Percentiles rank a stretch among this genome's conserved stretches.
Conservation (phyloP, 768 basidiomycete genomes). For the Tubosaeta sp. region DNA sequence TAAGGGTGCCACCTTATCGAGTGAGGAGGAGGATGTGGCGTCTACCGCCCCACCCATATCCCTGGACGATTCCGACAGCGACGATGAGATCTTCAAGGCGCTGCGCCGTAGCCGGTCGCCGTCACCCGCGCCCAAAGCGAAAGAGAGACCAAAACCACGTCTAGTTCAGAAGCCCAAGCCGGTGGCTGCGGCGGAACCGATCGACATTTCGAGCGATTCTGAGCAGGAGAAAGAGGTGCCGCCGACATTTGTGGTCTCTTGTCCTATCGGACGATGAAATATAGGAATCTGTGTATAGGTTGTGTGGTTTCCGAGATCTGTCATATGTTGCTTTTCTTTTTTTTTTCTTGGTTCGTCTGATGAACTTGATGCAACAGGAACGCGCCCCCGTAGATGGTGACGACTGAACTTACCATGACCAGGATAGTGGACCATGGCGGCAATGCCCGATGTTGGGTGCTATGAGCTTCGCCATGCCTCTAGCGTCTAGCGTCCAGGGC, state of each 20-base stretch:
- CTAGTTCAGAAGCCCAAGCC: slow-evolving; percentile 35
- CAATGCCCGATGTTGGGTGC: background rate
- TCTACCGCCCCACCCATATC: slow-evolving; percentile 10
- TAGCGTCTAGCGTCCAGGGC: slow-evolving; percentile 3
- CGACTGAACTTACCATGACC: background rate
- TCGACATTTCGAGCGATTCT: slow-evolving; percentile 23
- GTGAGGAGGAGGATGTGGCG: slow-evolving; percentile 28
- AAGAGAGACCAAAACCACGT: slow-evolving; percentile 35
- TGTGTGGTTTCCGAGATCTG: slow-evolving; percentile 6
- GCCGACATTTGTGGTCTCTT: slow-evolving; percentile 8
- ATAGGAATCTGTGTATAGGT: slow-evolving; percentile 16
- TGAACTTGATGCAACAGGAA: slow-evolving; percentile 9
- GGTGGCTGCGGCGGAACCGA: slow-evolving; percentile 5
- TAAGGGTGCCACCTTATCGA: slow-evolving; percentile 44
- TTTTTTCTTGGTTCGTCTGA: background rate
- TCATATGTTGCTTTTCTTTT: background rate
- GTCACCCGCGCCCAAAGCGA: slow-evolving; percentile 14
- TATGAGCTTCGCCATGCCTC: background rate
- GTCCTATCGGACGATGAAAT: slow-evolving; percentile 39
- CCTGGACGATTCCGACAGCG: slow-evolving; percentile 19
- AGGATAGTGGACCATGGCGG: background rate
- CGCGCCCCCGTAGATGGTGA: background rate
- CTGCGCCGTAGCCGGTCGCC: slow-evolving; percentile 26
- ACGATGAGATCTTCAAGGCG: slow-evolving; percentile 21
- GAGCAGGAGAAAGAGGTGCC: slow-evolving; percentile 5